Evolutionary conservation across 2,329 filamentous ascomycete species (phyloP), one percentile per base, ranked within the genome.

Genomic region (Cladosporium sp.): DNA sequence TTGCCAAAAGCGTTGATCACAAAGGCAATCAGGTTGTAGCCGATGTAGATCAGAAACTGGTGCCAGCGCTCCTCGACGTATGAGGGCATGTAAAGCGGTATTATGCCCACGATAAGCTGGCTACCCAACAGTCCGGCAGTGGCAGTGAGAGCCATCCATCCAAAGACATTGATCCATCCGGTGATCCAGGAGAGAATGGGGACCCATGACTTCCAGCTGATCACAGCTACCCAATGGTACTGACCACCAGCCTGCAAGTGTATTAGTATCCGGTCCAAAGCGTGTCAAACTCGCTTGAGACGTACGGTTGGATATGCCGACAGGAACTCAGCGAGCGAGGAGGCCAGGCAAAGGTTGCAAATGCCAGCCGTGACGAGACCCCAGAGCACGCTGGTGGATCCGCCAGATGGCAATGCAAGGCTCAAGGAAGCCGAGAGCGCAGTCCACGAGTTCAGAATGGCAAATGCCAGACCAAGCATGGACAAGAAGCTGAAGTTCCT

Each of bases 111-210:
- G 46, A 89, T 78, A 56, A 89, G 78, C 56, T 84, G 78, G 59
- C 81, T 85, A 10, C 82, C 84, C 4, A 89, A 74, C 18, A 87
- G 73, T 1, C 84, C 83, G 13, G 81, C 85, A 0, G 84, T 86
- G 7, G 85, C 85, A 4, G 81, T 83, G 49, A 89, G 69, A 9
- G 81, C 80, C 61, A 87, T 82, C 83, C 85, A 88, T 13, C 84
- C 85, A n/a, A 82, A 82, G 35, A 83, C 79, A 60, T 84, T 85
- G 66, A 84, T 86, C 84, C 85, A 89, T 28, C 85, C 85, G 0
- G 84, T 87, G 43, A 83, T 78, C 73, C 84, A 89, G 43, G 82
- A 84, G 9, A 87, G 76, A 43, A 81, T 72, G 0, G 82, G 80
- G 14, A 80, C 78, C 74, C 77, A 85, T 52, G 69, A 70, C 54